phyloP scores from a whole-genome alignment of 2,329 filamentous ascomycete genomes.

The Penicillium sp. region DNA sequence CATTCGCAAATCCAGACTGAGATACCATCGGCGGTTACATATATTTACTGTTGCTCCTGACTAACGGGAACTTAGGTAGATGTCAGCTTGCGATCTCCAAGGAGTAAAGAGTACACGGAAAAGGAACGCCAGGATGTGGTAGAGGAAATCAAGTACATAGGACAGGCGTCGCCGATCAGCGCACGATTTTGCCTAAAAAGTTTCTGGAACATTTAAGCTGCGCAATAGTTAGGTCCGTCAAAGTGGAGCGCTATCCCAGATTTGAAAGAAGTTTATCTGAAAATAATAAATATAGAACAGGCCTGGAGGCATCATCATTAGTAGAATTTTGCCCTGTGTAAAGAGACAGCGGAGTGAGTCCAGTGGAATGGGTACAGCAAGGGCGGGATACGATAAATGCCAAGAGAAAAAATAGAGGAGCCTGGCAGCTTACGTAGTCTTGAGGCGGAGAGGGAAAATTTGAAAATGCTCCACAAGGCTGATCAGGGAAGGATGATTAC shows the following conservation, averaged over 20 bases:
- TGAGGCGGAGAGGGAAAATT: conserved; percentile 2
- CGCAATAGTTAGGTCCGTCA: background rate
- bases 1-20: no score
- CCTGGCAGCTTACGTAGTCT: conserved; percentile 3
- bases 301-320: background rate
- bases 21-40: no score
- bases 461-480: conserved; percentile 7
- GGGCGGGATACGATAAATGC: background rate
- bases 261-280: background rate
- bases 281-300: conserved; percentile 4
- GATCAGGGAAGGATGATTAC: background rate
- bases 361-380: background rate
- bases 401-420: conserved; percentile 6
- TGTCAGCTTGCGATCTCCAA: no score
- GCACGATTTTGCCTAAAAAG: background rate
- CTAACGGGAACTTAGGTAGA: no score
- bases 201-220: background rate
- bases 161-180: background rate
- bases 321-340: background rate
- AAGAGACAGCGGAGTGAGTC: background rate
- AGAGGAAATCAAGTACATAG: no score
- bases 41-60: no score
- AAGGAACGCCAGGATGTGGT: no score
- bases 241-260: background rate
- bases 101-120: no score